Percentiles rank a stretch among this genome's conserved stretches.
These are phyloP conservation scores for Alternaria sp. DNA, from an alignment of 2,329 filamentous ascomycete genomes.

Conservation along the genomic window DNA sequence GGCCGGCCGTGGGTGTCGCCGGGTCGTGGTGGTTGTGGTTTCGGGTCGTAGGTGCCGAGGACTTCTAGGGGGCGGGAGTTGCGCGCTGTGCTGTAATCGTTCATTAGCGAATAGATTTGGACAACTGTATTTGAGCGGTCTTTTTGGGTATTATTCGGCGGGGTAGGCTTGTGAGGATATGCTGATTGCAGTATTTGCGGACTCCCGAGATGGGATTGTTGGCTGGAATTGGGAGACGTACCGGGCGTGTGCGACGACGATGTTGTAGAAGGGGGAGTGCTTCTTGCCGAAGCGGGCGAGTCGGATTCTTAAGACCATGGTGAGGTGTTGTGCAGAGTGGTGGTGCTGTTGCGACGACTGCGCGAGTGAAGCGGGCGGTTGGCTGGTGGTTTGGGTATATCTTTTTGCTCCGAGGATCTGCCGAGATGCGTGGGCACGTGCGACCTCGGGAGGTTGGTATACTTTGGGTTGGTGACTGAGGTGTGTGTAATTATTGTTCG, in stretches of 20 bases:
- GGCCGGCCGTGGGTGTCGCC: slow-evolving; percentile 63
- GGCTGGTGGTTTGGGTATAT: slow-evolving; percentile 14
- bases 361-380: not conserved
- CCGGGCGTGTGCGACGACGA: slow-evolving; percentile 92
- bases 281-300: slow-evolving; percentile 90
- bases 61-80: slow-evolving; percentile 93
- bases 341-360: not conserved
- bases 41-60: slow-evolving; percentile 70
- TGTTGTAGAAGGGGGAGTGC: slow-evolving; percentile 95
- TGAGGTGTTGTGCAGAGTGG: too few species aligned
- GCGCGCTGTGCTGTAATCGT: slow-evolving; percentile 71
- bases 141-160: too few species aligned
- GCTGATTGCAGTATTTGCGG: not conserved
- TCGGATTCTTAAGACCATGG: slow-evolving; percentile 92
- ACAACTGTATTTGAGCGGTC: too few species aligned
- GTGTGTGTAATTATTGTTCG: too few species aligned
- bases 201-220: not conserved
- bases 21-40: slow-evolving; percentile 60
- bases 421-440: slow-evolving; percentile 17
- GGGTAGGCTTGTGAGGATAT: not conserved
- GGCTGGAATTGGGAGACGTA: slow-evolving; percentile 51
- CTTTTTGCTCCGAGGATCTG: slow-evolving; percentile 20
- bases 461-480: not conserved
- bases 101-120: too few species aligned
- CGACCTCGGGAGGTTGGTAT: not conserved